Evolutionary conservation across 1,284 basidiomycete genomes (phyloP), one percentile per base, ranked within the genome.

Genomic region (Omphalotus olearius): DNA sequence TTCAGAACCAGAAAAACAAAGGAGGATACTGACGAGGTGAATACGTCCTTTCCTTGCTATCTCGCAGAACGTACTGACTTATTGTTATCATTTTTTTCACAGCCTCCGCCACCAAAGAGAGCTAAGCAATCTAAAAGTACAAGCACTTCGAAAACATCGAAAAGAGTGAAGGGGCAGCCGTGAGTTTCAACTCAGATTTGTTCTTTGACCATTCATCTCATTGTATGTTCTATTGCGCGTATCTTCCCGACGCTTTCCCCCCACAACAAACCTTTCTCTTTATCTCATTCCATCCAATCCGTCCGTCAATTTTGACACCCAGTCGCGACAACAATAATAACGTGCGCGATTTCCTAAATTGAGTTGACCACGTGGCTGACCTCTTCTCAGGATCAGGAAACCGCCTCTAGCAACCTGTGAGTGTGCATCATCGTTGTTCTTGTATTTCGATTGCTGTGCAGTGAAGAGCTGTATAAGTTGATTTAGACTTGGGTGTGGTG

Each of bases 391-490:
- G 48, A 40, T 23, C 40, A 40, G 43, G 43, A 33, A 33, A 33
- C 13, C 23, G 23, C 23, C 23, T 23, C 23, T 33, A 33, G 13
- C 30, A 33, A 33, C 30, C 30, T 33, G 30, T 25, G 17, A 45
- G 23, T 45, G 38, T 42, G 48, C 57, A 58, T 50, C 53, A 46
- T 52, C 46, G 61, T 63, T 55, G 61, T 62, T 64, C 42, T 25
- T 39, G 23, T 26, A 17, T 17, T 28, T 18, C 37, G 36, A 17
- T 45, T 47, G 50, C 51, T 52, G 51, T 57, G 52, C 56, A 52
- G 38, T 57, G 45, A 38, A 57, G 55, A 52, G 47, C 56, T 50
- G 44, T n/a, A 23, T 14, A 14, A 36, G 17, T 49, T 43, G 20
- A 4, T 20, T 44, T 10, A 53, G 44, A 52, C 38, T 53, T 42